Base-by-base conservation (phyloP, 768 basidiomycete genomes). In the Cyclocybe aegerita region DNA sequence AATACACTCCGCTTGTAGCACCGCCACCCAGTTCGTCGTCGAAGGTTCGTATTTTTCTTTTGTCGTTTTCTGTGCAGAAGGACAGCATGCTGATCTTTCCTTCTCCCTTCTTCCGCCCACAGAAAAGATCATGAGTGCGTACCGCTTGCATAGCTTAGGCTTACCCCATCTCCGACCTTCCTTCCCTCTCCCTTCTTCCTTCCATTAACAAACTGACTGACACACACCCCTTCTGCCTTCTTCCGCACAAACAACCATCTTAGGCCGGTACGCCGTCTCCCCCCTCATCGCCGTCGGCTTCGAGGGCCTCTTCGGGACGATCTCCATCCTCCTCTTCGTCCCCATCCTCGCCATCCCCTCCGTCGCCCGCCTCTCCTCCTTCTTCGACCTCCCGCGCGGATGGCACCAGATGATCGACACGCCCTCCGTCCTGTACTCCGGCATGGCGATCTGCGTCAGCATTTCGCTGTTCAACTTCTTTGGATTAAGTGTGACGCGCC, bases 211-310 rank as follows among this genome's bases (percentile, higher is more conserved):
- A 48, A 35, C 15, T 32, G 46, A 35, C 15, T 32, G 46, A 7
- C 9, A 8, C 2, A 14, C n/a, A n/a, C 32, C 7, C 23, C 12
- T n/a, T 33, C 46, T 10, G 32, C 29, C n/a, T 16, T 35, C 17
- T 42, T 8, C 14, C 15, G 8, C 6, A 33, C 35, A 36, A 9
- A 44, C 29, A 40, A 11, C 14, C 54, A 51, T 40, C 45, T 17
- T 62, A 78, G 78, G 72, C 47, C 81, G 80, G 43, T 95, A 96
- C 74, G 76, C 83, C 32, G 87, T 98, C 36, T 82, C 85, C 40
- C 96, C 97, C 10, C 79, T 98, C 34, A 82, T 93, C 50, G 95
- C 96, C 9, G 97, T 98, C 53, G 94, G 95, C 16, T 90, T 80
- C 55, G 97, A 99, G 70, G 97, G 97, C 38, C 75, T 95, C 53